Base-by-base conservation (phyloP, 208 protist species). In the Acanthamoeba sp. region DNA sequence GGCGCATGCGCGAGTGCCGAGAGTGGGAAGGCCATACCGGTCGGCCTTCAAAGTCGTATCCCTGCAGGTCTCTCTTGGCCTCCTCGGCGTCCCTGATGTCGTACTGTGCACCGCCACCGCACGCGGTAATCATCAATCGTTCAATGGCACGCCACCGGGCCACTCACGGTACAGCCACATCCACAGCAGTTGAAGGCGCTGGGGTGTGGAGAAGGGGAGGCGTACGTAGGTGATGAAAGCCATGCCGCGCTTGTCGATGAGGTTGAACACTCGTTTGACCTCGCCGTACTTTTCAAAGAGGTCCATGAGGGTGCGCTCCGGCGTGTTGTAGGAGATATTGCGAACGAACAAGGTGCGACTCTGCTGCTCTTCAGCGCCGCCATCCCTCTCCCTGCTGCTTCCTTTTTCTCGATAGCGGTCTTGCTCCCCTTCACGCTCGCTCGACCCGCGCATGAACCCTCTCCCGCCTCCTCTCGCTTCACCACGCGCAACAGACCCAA, bases 241-340 rank as follows among this genome's bases (percentile, higher is more conserved):
- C 73, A 84, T 84, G 36, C 73, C 73, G 40, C 73, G 36, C 73
- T 84, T 84, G 40, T 84, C 73, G 32, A 84, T 84, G 73, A 84
- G 73, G 40, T 84, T 52, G 38, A 84, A 84, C 36, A 84, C 36
- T 2, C 73, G 73, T 36, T 84, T 84, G 40, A 84, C 27, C 40
- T 84, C 73, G 42, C 73, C 73, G 27, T 55, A 84, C 10, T 52
- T 42, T 32, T 52, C 36, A 24, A 84, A 84, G 42, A 84, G 73
- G 38, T 50, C 73, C 27, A 42, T 38, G 40, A 84, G 42, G 32
- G 73, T 34, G 6, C 42, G 36, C 73, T 84, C 73, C 6, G 40
- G 32, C 36, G 42, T 52, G 73, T 52, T 24, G 42, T 84, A 84
- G 40, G 36, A 42, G 36, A 84, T 20, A 22, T 84, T 84, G 22